Evolutionary conservation across 306 rosid genomes (phyloP), one percentile per base, ranked within the genome.

Genomic region (Vigna mungo): DNA sequence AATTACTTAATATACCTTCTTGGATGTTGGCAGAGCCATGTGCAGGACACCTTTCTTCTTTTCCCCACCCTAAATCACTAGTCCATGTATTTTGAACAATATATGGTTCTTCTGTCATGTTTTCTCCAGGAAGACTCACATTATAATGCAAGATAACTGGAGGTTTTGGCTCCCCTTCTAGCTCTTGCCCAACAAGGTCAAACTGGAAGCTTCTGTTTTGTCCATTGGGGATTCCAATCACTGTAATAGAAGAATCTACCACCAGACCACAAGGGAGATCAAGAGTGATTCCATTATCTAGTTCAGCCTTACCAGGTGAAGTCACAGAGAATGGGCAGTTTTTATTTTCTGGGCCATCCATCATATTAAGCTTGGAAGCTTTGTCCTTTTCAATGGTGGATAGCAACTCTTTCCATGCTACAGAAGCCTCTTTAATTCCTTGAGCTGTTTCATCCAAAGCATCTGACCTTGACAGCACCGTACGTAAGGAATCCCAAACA

Each of bases 381-480:
- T 79, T 87, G 63, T 89, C 82, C 76, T 80, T 78, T 39, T 76
- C 76, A 82, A 91, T 64, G 2, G 67, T 75, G 16, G 86, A 81
- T 71, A 89, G 53, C 76, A 94, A 82, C 27, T 88, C 90, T 80
- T 87, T 88, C 98, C 98, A 94, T 4, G 89, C 96, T 34, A 85
- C 72, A 43, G 96, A 90, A 60, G 97, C 98, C 89, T 94, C 97
- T 83, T 88, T 89, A 44, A 94, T 89, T 83, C 98, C 97, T 84
- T 88, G 93, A 80, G 84, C 85, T 25, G 94, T 88, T 76, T 85
- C 96, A 58, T 94, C 92, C 84, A 94, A 85, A 83, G 91, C 82
- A 80, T 94, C 98, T 3, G 93, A 85, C 84, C 98, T 86, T 1
- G 95, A 87, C 51, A 94, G 85, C 68, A 94, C 71, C 74, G 80